Percentiles rank a stretch among this genome's conserved stretches.
phyloP scores from a whole-genome alignment of 139 green algal genomes.

The Picochlorum sp. region DNA sequence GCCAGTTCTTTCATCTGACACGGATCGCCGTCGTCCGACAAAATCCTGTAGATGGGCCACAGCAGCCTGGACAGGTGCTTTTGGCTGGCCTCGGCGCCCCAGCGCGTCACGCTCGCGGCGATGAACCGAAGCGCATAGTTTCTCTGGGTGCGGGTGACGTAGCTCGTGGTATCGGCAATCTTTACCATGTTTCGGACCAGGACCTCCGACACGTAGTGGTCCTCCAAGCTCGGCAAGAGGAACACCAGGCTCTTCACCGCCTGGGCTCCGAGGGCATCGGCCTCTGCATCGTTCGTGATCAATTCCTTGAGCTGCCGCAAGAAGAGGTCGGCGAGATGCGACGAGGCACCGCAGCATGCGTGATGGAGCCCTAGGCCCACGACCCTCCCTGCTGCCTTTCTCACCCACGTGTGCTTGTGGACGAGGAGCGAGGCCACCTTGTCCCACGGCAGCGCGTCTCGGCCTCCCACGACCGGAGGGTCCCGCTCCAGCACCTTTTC shows the following conservation, averaged over 20 bases:
- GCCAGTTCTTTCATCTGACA: constrained; percentile 33
- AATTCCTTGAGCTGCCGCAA: too few species aligned
- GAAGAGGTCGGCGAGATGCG: too few species aligned
- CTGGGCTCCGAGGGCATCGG: constrained; percentile 68
- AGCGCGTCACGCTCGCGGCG: constrained; percentile 45
- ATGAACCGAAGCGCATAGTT: constrained; percentile 64
- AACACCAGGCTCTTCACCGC: constrained; percentile 73
- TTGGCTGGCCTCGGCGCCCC: constrained; percentile 37
- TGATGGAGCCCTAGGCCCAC: too few species aligned
- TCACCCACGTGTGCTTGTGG: constrained; percentile 77
- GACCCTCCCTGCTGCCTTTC: constrained; percentile 51
- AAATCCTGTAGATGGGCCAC: constrained; percentile 69
- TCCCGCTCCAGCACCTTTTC: constrained; percentile 10
- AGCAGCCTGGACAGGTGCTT: constrained; percentile 59
- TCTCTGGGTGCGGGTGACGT: constrained; percentile 36
- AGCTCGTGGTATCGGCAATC: constrained; percentile 53
- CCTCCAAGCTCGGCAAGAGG: constrained; percentile 40
- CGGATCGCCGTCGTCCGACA: constrained; percentile 20
- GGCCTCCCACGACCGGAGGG: neutral
- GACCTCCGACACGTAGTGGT: constrained; percentile 16
- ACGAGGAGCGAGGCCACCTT: constrained; percentile 5
- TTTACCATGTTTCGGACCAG: constrained; percentile 57
- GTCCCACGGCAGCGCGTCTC: constrained; percentile 5
- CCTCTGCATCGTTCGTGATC: constrained; percentile 25
- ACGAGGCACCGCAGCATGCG: too few species aligned